phyloP scores from a whole-genome alignment of 768 basidiomycete species.

The Pisolithus microcarpus region DNA sequence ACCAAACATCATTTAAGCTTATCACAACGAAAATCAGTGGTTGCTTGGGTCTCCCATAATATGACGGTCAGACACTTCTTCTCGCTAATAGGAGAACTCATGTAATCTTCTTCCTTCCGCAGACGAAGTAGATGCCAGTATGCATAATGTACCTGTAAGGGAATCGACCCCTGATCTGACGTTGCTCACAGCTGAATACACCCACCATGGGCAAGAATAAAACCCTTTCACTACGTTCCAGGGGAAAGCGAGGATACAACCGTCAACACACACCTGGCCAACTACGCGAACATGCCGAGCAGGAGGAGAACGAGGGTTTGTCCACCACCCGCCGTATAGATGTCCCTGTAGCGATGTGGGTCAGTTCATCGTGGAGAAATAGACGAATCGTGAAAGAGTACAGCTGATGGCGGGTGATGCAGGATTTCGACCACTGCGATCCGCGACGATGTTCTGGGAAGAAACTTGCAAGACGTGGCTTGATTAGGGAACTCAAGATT shows the following conservation, averaged over 20 bases:
- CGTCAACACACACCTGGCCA: background rate
- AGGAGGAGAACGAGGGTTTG: background rate
- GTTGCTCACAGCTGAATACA: too few relatives aligned
- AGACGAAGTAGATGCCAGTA: too few relatives aligned
- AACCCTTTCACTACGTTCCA: background rate
- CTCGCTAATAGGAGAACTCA: too few relatives aligned
- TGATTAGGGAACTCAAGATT: constrained; percentile 78
- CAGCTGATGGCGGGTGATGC: background rate
- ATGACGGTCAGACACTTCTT: too few relatives aligned
- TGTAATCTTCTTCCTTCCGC: too few relatives aligned
- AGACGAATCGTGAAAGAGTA: background rate
- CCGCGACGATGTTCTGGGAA: constrained; percentile 84
- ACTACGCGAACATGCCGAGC: background rate
- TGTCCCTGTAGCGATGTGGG: constrained; percentile 96
- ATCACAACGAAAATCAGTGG: too few relatives aligned
- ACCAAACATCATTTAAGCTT: too few relatives aligned
- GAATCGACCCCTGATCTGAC: too few relatives aligned
- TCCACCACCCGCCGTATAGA: constrained; percentile 26
- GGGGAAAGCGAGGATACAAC: background rate
- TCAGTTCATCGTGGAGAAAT: constrained; percentile 32
- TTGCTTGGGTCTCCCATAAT: too few relatives aligned
- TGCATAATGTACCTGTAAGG: too few relatives aligned
- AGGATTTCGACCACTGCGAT: constrained; percentile 99
- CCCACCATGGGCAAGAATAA: background rate
- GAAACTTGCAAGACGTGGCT: constrained; percentile 76